Base-by-base conservation (phyloP, 2,329 filamentous ascomycete genomes). In the Aschersonia sp. region DNA sequence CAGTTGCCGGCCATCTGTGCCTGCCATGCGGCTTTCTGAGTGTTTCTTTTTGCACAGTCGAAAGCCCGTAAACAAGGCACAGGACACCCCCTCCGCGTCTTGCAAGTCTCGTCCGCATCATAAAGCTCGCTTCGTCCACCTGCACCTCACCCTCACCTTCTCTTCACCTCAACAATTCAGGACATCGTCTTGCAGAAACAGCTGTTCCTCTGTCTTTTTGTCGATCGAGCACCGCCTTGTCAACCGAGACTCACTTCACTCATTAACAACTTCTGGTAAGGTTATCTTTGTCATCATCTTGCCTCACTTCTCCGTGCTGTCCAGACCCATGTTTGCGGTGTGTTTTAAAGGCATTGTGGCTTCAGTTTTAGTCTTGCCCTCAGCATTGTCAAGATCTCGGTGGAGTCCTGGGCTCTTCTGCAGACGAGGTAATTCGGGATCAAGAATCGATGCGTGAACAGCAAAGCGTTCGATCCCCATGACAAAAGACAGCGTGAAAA, bases 41-140 rank as follows among this genome's bases (percentile, higher is more conserved):
- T 50, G n/a, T 40, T 48, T 48, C 10, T n/a, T 42, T 42, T 48
- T 47, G 43, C 49, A 50, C 49, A n/a, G 20, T 38, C 35, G 35
- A 38, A 38, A 12, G 20, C 20, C 20, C 31, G 31, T 10, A n/a
- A 44, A 44, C 9, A 31, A 20, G 29, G 31, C n/a, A 29, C 9
- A 40, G 28, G 35, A 40, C 41, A 7, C 3, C 35, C 40, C 10
- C 40, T 20, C 10, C 40, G 40, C n/a, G 10, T 42, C 20, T 20
- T 42, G 40, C 40, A 35, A n/a, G 7, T 31, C 35, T 31, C 42
- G 38, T 45, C 44, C 45, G 42, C 47, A 48, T 49, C 46, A 48
- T 47, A 49, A 47, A 51, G 35, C 50, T 31, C 41, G 30, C 31
- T 30, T 49, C 42, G 42, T 42, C 45, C 38, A 35, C 45, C 40